Percentiles rank a stretch among this genome's conserved stretches.
Evolutionary conservation across 805 yeast species (phyloP).

Genomic region (Candida maris): DNA sequence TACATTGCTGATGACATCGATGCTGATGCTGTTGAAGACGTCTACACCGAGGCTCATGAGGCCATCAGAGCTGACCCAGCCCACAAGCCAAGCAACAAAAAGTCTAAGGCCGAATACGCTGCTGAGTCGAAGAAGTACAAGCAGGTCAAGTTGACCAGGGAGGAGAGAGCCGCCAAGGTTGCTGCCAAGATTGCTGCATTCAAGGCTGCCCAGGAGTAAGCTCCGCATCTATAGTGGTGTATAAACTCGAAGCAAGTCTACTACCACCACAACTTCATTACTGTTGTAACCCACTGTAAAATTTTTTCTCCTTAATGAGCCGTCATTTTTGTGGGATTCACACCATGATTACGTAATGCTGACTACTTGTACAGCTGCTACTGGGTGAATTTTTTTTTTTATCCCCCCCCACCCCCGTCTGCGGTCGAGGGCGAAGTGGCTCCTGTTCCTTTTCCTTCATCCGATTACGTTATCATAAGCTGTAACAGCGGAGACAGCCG

Average conservation of each 20-base stretch:
- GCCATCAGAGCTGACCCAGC: constrained; percentile 95
- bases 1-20: constrained; percentile 97
- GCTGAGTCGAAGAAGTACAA: constrained; percentile 93
- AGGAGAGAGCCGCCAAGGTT: constrained; percentile 84
- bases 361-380: no score
- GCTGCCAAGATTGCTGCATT: constrained; percentile 92
- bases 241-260: background rate
- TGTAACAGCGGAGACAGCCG: no score
- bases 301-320: no score
- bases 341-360: no score
- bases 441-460: no score
- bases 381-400: no score
- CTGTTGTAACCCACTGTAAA: no score
- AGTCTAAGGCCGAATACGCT: constrained; percentile 97
- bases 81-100: constrained; percentile 83
- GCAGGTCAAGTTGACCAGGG: constrained; percentile 83
- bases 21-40: constrained; percentile 94
- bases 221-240: constrained; percentile 18
- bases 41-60: constrained; percentile 92
- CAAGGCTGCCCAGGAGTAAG: constrained; percentile 48
- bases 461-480: no score
- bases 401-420: no score
- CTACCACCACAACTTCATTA: no score
- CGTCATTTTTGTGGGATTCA: no score
- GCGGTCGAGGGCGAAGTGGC: no score